Percentiles rank a stretch among this genome's conserved stretches.
These are phyloP conservation scores for Ophiostoma australiae DNA, from an alignment of 2,329 filamentous ascomycete genomes.

Conservation along the genomic window DNA sequence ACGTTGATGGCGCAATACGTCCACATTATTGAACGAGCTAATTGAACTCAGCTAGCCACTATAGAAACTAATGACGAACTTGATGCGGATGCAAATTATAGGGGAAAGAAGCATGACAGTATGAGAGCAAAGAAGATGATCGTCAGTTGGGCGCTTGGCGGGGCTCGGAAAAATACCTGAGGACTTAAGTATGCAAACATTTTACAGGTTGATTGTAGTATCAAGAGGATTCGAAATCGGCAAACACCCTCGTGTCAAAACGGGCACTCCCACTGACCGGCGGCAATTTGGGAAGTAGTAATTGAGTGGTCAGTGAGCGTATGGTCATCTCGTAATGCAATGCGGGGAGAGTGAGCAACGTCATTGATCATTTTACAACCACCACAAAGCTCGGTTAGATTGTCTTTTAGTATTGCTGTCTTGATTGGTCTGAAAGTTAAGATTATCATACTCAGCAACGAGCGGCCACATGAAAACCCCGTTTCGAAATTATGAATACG, in stretches of 20 bases:
- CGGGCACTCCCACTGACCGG: background rate
- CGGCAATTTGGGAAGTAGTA: background rate
- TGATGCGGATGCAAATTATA: background rate
- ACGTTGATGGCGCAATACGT: slow-evolving; percentile 19
- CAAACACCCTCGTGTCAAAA: background rate
- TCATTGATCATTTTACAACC: background rate
- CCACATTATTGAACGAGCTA: slow-evolving; percentile 5
- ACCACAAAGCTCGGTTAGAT: background rate
- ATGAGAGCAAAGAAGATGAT: background rate
- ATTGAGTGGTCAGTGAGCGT: background rate
- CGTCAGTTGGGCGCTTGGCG: background rate
- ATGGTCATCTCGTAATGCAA: background rate
- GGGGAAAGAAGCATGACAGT: background rate
- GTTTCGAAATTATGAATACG: background rate
- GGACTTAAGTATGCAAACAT: background rate
- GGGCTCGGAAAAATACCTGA: background rate
- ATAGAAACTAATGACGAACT: background rate
- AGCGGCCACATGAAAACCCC: background rate
- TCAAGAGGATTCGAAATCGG: background rate
- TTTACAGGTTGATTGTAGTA: background rate
- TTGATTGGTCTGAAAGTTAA: background rate
- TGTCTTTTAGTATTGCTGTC: too few relatives aligned
- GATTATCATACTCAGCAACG: background rate
- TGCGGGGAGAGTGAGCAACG: too few relatives aligned
- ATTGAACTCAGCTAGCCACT: background rate